Evolutionary conservation across 2,329 filamentous ascomycete genomes (phyloP), one percentile per base, ranked within the genome.

Genomic region (Exophiala phaeomuriformis): DNA sequence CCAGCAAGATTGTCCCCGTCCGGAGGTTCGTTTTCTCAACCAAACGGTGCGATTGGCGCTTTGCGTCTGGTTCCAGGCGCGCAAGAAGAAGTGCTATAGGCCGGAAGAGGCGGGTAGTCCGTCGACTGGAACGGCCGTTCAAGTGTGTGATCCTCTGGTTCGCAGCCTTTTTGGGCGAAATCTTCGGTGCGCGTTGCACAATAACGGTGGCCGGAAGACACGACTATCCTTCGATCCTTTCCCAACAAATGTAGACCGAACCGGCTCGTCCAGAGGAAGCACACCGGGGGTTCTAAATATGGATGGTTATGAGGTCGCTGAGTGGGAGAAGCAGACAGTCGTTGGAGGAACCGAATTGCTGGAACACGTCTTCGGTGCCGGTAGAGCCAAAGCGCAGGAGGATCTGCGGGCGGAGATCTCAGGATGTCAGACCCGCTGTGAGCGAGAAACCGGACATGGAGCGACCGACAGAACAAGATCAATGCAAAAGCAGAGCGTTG

Each of bases 341-440:
- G 42, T 32, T 45, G 28, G 29, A 45, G 42, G 42, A 45, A 32
- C 42, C 42, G 42, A 19, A 32, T 3, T 45, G 42, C 30, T 45
- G 42, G 42, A 45, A 45, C 42, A 32, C 5, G 42, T 45, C 28
- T 45, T 12, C n/a, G 28, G 30, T 19, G 42, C 29, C 32, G 28
- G 42, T 45, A 45, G 42, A 45, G 42, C 39, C 39, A 41, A 41
- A 41, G 39, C 39, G 39, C 39, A 45, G 29, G n/a, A 31, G 28
- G 42, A 45, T 45, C 42, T 5, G 42, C 42, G 32, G 19, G 29
- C 42, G 42, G 42, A 45, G 29, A 45, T 45, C 4, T 29, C 42
- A 45, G 12, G 7, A 19, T n/a, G 39, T 41, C 39, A 41, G 39
- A 41, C 39, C 39, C 39, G 39, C 39, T 27, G 39, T 41, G 12